Evolutionary conservation across 306 rosid species (phyloP).

Genomic region (Cicer arietinum): DNA sequence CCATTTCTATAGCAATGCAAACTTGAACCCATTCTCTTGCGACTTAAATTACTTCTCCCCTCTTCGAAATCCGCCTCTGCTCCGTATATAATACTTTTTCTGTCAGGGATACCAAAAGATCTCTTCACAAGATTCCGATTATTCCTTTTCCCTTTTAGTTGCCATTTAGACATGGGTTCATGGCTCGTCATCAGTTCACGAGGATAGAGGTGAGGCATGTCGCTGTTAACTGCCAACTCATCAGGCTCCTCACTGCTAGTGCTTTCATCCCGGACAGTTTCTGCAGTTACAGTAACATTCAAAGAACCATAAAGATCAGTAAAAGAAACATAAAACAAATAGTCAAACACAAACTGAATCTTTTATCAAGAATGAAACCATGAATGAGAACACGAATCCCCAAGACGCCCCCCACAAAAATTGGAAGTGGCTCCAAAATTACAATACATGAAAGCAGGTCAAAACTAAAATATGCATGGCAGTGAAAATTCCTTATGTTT

Average conservation of each 20-base stretch:
- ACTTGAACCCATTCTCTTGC: constrained; percentile 39
- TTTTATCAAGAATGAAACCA: constrained; percentile 20
- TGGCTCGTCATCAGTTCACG: constrained; percentile 54
- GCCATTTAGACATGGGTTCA: constrained; percentile 90
- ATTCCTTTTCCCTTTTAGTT: constrained; percentile 89
- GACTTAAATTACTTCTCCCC: constrained; percentile 52
- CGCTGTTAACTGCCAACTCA: constrained; percentile 63
- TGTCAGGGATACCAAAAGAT: constrained; percentile 51
- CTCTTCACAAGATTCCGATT: constrained; percentile 71
- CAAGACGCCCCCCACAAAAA: constrained; percentile 26
- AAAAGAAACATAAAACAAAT: constrained; percentile 24
- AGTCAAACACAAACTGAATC: constrained; percentile 27
- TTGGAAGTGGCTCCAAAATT: constrained; percentile 13
- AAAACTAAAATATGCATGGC: constrained; percentile 30
- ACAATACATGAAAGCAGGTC: constrained; percentile 18
- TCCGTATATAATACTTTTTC: constrained; percentile 54
- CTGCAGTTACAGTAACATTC: constrained; percentile 58
- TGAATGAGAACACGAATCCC: background rate
- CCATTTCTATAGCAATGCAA: constrained; percentile 40
- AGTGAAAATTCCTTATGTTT: background rate
- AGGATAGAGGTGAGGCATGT: constrained; percentile 65
- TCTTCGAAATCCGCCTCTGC: constrained; percentile 64
- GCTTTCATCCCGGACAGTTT: constrained; percentile 63
- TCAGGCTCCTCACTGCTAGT: constrained; percentile 70
- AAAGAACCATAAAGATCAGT: constrained; percentile 38